Percentiles rank a stretch among this genome's conserved stretches.
Conservation (phyloP, 2,329 filamentous ascomycete species). For the Trichophyton mentagrophytes region DNA sequence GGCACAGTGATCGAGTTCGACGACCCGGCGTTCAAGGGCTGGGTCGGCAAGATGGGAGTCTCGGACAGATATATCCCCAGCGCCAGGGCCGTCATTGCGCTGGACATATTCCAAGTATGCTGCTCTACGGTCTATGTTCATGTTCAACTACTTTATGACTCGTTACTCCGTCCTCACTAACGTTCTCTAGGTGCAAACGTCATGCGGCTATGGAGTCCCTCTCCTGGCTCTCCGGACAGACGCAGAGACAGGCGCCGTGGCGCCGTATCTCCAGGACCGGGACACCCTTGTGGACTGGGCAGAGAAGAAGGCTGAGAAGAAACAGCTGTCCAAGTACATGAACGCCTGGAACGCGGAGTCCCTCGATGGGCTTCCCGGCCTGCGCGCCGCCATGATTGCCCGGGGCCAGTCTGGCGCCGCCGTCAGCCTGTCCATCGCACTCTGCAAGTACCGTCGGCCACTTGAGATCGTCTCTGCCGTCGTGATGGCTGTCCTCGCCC, state of each 20-base stretch:
- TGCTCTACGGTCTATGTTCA: slow-evolving; percentile 5
- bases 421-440: slow-evolving; percentile 24
- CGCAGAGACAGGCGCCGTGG: slow-evolving; percentile 15
- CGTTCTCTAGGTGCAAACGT: slow-evolving; percentile 44
- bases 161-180: too few relatives aligned
- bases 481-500: slow-evolving; percentile 14
- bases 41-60: slow-evolving; percentile 36
- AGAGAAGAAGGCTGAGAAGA: slow-evolving; percentile 37
- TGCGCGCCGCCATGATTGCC: slow-evolving; percentile 41
- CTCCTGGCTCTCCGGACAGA: slow-evolving; percentile 34
- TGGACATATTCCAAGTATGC: slow-evolving; percentile 48
- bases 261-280: slow-evolving; percentile 38
- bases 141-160: not conserved
- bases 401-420: slow-evolving; percentile 38
- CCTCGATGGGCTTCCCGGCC: slow-evolving; percentile 48
- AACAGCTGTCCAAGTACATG: slow-evolving; percentile 44
- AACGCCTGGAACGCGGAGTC: slow-evolving; percentile 42
- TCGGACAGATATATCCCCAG: slow-evolving; percentile 30
- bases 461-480: slow-evolving; percentile 16
- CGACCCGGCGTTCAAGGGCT: slow-evolving; percentile 35
- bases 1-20: slow-evolving; percentile 50
- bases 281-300: slow-evolving; percentile 44
- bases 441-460: slow-evolving; percentile 13
- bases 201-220: slow-evolving; percentile 54
- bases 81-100: slow-evolving; percentile 47